Base-by-base conservation (phyloP, 306 rosid species). In the Amphicarpaea edgeworthii region DNA sequence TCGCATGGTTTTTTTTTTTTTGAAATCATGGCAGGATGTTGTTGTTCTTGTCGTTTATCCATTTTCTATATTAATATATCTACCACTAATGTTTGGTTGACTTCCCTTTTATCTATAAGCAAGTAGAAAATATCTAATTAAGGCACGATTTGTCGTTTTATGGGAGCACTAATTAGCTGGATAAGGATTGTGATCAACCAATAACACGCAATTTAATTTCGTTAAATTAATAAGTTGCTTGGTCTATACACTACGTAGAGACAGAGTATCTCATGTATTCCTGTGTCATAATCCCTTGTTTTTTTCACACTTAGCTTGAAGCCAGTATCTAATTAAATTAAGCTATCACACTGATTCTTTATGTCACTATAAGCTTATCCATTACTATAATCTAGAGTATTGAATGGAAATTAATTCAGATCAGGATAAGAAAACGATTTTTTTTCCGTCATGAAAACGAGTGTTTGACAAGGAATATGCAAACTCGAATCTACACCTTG, bases 131-230 rank as follows among this genome's bases (percentile, higher is more conserved):
- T 4, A 62, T 32, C 3, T 38, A 65, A 21, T 40, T 20, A 54
- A 20, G 58, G 26, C 11, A 20, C 8, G 30, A 19, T 64, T 75
- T 21, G 55, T 57, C 43, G 10, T 16, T n/a, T n/a, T 0, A 40
- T 6, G 37, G 30, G 16, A 54, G 6, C 7, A 42, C 42, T 12
- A 23, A 58, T n/a, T n/a, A n/a, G n/a, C 0, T 17, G 38, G 59
- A 53, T 67, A 66, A 77, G 75, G 58, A 65, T 17, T 53, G 32
- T 51, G 75, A 77, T 16, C 5, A 54, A 40, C 17, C 68, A 77
- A 51, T n/a, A 34, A 21, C 60, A 64, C 7, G 3, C 19, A 14
- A 54, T 9, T 12, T 20, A 30, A 7, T 62, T 14, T 75, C 40
- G 42, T 34, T 50, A 62, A 32, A 58, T 12, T 58, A 7, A 4